Conservation (phyloP, 805 yeast species). For the Nakazawaea laoshanensis region DNA sequence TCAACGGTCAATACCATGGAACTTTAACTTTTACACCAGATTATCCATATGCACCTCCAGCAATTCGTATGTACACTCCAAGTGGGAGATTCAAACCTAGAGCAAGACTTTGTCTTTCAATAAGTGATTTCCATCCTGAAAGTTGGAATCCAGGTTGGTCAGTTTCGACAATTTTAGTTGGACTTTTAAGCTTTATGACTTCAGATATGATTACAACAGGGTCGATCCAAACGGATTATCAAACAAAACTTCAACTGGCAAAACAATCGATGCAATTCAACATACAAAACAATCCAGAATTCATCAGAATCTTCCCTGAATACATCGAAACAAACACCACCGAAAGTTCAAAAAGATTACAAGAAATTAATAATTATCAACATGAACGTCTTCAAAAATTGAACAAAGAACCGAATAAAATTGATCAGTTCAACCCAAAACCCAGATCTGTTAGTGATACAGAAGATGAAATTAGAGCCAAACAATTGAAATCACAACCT, state of each 20-base stretch:
- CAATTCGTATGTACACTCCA: constrained; percentile 84
- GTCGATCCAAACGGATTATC: constrained; percentile 57
- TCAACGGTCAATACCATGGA: constrained; percentile 85
- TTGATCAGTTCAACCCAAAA: too few species aligned
- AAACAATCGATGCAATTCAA: constrained; percentile 54
- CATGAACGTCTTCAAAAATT: not conserved
- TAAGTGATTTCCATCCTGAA: constrained; percentile 93
- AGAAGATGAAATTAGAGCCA: too few species aligned
- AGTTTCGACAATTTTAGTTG: constrained; percentile 80
- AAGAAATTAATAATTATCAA: constrained; percentile 6
- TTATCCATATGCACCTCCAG: constrained; percentile 88
- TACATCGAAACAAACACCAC: constrained; percentile 33
- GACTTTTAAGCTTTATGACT: constrained; percentile 87
- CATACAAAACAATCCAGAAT: constrained; percentile 44
- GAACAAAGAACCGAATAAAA: not conserved
- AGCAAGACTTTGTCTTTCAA: constrained; percentile 78
- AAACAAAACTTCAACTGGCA: constrained; percentile 50
- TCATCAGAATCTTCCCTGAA: constrained; percentile 64
- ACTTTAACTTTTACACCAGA: constrained; percentile 74
- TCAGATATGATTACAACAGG: constrained; percentile 83
- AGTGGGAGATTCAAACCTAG: constrained; percentile 80
- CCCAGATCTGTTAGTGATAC: too few species aligned
- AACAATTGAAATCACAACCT: too few species aligned
- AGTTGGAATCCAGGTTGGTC: constrained; percentile 97
- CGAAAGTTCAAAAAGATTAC: constrained; percentile 1